Percentiles rank a stretch among this genome's conserved stretches.
Conservation (phyloP, 2,329 filamentous ascomycete species). For the Fusarium verticillioides region DNA sequence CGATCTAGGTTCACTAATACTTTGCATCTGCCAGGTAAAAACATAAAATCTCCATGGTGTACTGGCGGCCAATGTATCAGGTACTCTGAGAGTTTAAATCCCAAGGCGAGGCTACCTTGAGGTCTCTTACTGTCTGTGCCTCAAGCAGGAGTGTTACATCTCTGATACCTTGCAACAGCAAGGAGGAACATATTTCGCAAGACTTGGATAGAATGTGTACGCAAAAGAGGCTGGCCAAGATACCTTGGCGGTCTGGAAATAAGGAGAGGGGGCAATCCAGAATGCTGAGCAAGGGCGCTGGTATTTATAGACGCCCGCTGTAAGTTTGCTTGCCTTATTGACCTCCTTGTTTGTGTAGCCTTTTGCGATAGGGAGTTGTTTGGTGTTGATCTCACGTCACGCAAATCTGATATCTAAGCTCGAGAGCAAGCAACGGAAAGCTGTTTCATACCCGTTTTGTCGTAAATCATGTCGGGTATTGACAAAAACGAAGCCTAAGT, state of each 20-base stretch:
- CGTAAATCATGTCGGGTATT: background rate
- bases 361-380: background rate
- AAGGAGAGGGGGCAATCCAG: background rate
- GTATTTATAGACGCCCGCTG: background rate
- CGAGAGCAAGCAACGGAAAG: background rate
- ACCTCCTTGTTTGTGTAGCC: too few species aligned
- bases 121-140: background rate
- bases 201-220: background rate
- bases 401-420: background rate
- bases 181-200: background rate
- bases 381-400: too few species aligned
- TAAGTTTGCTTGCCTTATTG: background rate
- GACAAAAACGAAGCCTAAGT: background rate
- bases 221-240: fast-evolving
- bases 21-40: background rate
- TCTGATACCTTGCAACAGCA: fast-evolving
- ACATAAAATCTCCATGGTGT: background rate
- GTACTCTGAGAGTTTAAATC: fast-evolving
- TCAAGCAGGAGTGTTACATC: background rate
- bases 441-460: too few species aligned
- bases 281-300: background rate
- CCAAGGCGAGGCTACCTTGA: background rate
- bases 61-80: fast-evolving
- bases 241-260: fast-evolving
- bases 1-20: fast-evolving